phyloP scores from a whole-genome alignment of 2,329 filamentous ascomycete species.

The Coniella vitis region DNA sequence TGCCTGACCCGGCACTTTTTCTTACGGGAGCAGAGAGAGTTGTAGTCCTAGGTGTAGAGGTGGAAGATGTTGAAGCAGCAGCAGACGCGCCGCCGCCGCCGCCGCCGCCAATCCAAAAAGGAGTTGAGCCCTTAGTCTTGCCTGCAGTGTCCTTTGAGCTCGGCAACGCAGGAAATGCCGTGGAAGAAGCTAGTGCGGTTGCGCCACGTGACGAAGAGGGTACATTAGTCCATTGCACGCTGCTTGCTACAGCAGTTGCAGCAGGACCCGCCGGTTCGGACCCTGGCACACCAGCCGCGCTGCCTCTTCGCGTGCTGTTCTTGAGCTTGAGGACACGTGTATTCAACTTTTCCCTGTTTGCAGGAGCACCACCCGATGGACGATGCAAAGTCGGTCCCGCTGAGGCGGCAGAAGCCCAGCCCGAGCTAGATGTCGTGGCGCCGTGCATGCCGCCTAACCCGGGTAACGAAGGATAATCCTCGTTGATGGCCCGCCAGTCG shows the following conservation, averaged over 20 bases:
- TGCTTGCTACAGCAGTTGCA: conserved; percentile 8
- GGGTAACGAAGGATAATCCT: conserved; percentile 87
- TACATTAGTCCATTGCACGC: conserved; percentile 9
- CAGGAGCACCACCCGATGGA: conserved; percentile 28
- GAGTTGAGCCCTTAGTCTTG: background rate
- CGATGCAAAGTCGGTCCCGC: conserved; percentile 54
- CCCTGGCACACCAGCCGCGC: conserved; percentile 25
- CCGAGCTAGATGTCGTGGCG: conserved; percentile 46
- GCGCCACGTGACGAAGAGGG: conserved; percentile 10
- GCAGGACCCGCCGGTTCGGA: conserved; percentile 4
- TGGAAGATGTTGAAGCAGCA: background rate
- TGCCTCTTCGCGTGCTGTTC: conserved; percentile 46
- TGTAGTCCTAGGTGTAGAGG: background rate
- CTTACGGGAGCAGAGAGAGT: conserved; percentile 2
- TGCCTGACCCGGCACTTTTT: conserved; percentile 5
- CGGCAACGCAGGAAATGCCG: conserved; percentile 40
- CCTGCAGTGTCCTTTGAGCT: conserved; percentile 10
- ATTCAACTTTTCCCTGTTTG: conserved; percentile 41
- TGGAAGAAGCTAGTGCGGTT: conserved; percentile 21
- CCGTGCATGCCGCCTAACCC: conserved; percentile 64
- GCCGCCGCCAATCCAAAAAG: conserved; percentile 19
- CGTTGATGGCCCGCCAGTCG: conserved; percentile 91
- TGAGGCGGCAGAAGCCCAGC: conserved; percentile 53
- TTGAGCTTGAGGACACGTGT: conserved; percentile 53
- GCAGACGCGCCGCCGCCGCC: background rate